Percentiles rank a stretch among this genome's conserved stretches.
phyloP scores from a whole-genome alignment of 495 filamentous ascomycete genomes.

The Cercophora samala region DNA sequence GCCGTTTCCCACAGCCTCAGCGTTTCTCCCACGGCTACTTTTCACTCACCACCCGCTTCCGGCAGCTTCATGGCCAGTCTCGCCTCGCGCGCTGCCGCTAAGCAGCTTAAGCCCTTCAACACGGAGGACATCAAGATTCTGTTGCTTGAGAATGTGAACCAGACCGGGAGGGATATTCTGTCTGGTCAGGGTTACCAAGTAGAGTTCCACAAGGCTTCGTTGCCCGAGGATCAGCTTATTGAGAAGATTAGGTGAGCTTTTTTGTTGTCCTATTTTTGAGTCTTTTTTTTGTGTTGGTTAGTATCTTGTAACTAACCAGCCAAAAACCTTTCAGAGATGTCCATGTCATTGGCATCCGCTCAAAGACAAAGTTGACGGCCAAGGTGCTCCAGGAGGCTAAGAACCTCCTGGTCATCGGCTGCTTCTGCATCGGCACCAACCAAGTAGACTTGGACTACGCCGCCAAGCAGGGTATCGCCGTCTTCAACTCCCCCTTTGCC shows the following conservation, averaged over 20 bases:
- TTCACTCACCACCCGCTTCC: constrained; percentile 59
- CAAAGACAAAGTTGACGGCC: constrained; percentile 90
- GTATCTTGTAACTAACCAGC: too few relatives aligned
- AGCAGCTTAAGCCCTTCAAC: constrained; percentile 92
- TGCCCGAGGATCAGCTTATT: constrained; percentile 90
- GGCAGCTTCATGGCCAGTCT: constrained; percentile 34
- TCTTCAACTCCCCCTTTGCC: constrained; percentile 99
- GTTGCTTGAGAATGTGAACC: constrained; percentile 92
- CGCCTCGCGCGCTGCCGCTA: constrained; percentile 42
- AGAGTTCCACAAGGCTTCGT: constrained; percentile 80
- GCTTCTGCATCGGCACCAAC: constrained; percentile 99
- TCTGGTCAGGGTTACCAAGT: constrained; percentile 90
- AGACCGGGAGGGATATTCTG: constrained; percentile 80
- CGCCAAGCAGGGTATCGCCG: constrained; percentile 85
- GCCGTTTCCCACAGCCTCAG: constrained; percentile 53
- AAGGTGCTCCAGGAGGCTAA: constrained; percentile 84
- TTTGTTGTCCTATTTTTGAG: not conserved
- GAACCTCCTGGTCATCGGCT: constrained; percentile 92
- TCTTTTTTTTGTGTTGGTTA: not conserved
- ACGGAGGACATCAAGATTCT: constrained; percentile 95
- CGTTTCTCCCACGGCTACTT: constrained; percentile 55
- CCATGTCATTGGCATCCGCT: constrained; percentile 96
- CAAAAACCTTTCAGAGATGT: constrained; percentile 82
- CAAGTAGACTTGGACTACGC: constrained; percentile 94
- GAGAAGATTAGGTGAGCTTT: constrained; percentile 83